These are phyloP conservation scores for Fusarium newnesense DNA, from an alignment of 2,329 filamentous ascomycete species.

Conservation along the genomic window DNA sequence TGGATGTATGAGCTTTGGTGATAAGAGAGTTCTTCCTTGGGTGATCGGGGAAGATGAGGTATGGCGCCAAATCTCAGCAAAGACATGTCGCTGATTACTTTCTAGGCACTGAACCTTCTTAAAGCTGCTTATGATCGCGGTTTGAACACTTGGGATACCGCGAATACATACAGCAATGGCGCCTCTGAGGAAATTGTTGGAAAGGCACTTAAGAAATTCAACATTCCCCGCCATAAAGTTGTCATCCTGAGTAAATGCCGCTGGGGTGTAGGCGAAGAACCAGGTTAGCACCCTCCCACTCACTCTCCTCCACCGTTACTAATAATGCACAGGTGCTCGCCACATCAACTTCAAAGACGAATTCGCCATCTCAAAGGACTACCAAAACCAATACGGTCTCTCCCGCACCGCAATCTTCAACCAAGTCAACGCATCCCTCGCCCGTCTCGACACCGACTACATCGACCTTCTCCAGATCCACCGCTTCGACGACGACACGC, in stretches of 20 bases:
- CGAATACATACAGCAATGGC: slow-evolving; percentile 30
- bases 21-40: slow-evolving; percentile 26
- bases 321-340: background rate
- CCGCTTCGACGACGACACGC: slow-evolving; percentile 57
- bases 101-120: slow-evolving; percentile 17
- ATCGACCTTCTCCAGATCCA: slow-evolving; percentile 67
- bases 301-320: fast-evolving
- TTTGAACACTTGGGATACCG: slow-evolving; percentile 32
- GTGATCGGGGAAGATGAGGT: slow-evolving; percentile 30
- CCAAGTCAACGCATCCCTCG: slow-evolving; percentile 32
- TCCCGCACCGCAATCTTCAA: slow-evolving; percentile 36
- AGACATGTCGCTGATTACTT: background rate
- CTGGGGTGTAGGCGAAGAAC: slow-evolving; percentile 32
- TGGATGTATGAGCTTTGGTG: slow-evolving; percentile 34
- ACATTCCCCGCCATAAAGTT: slow-evolving; percentile 30
- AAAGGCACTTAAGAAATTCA: slow-evolving; percentile 25
- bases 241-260: slow-evolving; percentile 31
- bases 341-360: slow-evolving; percentile 18
- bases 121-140: slow-evolving; percentile 36
- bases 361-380: slow-evolving; percentile 31
- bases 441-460: slow-evolving; percentile 49
- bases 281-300: background rate
- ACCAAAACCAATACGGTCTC: slow-evolving; percentile 36
- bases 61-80: fast-evolving
- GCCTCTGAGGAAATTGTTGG: slow-evolving; percentile 27